Conservation (phyloP, 2,329 filamentous ascomycete genomes). For the Diatrype stigma region DNA sequence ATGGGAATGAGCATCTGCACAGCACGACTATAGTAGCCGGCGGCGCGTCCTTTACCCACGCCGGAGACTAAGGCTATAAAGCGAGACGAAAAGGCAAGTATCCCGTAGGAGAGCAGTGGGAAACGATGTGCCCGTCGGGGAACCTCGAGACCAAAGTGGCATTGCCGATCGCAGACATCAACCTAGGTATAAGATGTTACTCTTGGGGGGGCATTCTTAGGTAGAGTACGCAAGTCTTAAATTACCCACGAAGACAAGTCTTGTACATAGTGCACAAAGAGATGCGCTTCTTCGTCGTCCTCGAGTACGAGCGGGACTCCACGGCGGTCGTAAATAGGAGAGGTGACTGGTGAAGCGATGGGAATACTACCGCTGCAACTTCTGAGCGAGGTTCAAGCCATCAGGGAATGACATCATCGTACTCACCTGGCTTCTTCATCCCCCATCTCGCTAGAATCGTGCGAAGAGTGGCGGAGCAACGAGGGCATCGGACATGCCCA, state of each 20-base stretch:
- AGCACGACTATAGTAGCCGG: slow-evolving; percentile 1
- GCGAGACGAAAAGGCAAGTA: slow-evolving; percentile 2
- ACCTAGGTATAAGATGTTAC: neutral
- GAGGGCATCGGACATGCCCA: neutral
- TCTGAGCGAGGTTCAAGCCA: neutral
- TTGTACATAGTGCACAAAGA: slow-evolving; percentile 2
- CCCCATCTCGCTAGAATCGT: neutral
- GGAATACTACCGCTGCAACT: neutral
- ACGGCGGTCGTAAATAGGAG: neutral
- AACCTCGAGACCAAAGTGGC: slow-evolving; percentile 3
- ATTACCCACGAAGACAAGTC: slow-evolving; percentile 4
- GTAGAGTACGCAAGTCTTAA: neutral
- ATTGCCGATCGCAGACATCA: slow-evolving; percentile 1
- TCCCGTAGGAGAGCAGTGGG: slow-evolving; percentile 2
- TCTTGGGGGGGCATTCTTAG: neutral
- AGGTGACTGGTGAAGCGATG: neutral
- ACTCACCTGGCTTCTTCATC: neutral
- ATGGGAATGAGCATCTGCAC: slow-evolving; percentile 2
- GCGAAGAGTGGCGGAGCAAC: neutral
- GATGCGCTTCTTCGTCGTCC: slow-evolving; percentile 1
- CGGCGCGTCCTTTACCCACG: neutral
- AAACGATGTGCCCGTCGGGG: slow-evolving; percentile 1
- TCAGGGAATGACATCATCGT: neutral
- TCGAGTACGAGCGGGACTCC: neutral
- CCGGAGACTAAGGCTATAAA: slow-evolving; percentile 2